Evolutionary conservation across 1,284 basidiomycete genomes (phyloP).

Genomic region (Earliella scabrosa): DNA sequence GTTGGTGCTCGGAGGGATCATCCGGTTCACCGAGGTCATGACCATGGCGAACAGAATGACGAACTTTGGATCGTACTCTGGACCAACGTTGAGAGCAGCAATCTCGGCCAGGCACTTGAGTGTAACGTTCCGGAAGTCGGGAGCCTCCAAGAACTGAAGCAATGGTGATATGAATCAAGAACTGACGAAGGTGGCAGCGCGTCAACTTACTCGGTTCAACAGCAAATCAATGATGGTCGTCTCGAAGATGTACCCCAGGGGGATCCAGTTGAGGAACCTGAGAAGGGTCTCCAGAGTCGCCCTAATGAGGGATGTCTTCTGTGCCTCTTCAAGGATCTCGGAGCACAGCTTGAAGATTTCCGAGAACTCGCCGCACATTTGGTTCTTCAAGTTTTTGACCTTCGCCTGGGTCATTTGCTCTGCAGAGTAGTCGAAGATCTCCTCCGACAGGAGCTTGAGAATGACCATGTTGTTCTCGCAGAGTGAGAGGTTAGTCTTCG

Average conservation of each 20-base stretch:
- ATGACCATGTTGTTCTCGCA: constrained; percentile 99
- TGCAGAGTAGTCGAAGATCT: constrained; percentile 99
- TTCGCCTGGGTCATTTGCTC: constrained; percentile 99
- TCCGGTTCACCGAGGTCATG: constrained; percentile 95
- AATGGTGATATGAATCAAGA: neutral
- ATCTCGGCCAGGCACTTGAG: constrained; percentile 99
- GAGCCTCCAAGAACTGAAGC: constrained; percentile 90
- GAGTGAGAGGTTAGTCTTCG: constrained; percentile 93
- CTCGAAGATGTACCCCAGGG: constrained; percentile 98
- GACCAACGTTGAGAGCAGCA: constrained; percentile 91
- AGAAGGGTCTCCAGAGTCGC: constrained; percentile 96
- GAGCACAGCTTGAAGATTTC: constrained; percentile 96
- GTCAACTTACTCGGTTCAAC: constrained; percentile 75
- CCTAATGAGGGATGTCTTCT: constrained; percentile 94
- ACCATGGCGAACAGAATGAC: constrained; percentile 98
- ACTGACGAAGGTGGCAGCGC: neutral
- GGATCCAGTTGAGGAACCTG: constrained; percentile 99
- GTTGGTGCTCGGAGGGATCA: constrained; percentile 97
- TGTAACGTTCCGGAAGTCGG: constrained; percentile 97
- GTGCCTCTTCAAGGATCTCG: constrained; percentile 97
- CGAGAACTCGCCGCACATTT: constrained; percentile 96
- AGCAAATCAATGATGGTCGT: constrained; percentile 97
- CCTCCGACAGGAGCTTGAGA: constrained; percentile 95
- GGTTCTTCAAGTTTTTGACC: constrained; percentile 97
- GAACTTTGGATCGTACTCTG: constrained; percentile 98